These are phyloP conservation scores for Quercus alba DNA, from an alignment of 306 rosid genomes.

Conservation along the genomic window DNA sequence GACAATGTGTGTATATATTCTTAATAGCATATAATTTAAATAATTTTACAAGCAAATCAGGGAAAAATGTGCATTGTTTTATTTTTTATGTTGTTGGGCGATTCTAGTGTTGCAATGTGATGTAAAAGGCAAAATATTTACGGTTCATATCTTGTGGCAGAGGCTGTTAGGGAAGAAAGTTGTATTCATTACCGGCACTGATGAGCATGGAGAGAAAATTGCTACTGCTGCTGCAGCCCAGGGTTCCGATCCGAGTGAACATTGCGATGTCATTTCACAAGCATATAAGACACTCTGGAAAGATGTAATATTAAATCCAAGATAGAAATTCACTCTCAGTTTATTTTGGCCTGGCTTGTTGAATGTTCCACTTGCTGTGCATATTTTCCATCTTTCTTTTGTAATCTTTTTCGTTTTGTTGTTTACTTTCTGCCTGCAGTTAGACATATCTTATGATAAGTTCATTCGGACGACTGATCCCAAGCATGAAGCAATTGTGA, in stretches of 20 bases:
- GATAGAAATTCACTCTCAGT: background rate
- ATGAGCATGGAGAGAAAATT: slow-evolving; percentile 97
- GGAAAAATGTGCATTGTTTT: background rate
- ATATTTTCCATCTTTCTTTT: background rate
- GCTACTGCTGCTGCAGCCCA: slow-evolving; percentile 77
- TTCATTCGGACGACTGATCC: slow-evolving; percentile 88
- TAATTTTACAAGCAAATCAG: background rate
- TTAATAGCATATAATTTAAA: background rate
- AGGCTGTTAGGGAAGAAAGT: slow-evolving; percentile 77
- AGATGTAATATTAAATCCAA: slow-evolving; percentile 46
- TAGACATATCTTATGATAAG: slow-evolving; percentile 83
- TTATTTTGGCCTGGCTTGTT: background rate
- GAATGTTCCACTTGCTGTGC: background rate
- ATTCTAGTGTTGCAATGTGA: background rate
- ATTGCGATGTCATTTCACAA: slow-evolving; percentile 77
- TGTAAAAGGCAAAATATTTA: slow-evolving; percentile 3
- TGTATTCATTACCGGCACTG: slow-evolving; percentile 85
- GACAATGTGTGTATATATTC: background rate
- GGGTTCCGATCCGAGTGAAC: slow-evolving; percentile 71
- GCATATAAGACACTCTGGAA: slow-evolving; percentile 76
- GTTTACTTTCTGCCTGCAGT: slow-evolving; percentile 40
- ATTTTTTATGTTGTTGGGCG: background rate
- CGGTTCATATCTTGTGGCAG: slow-evolving; percentile 36
- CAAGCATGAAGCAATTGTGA: slow-evolving; percentile 86
- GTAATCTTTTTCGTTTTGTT: background rate